Base-by-base conservation (phyloP, 345 rosid species). In the Salix suchowensis region DNA sequence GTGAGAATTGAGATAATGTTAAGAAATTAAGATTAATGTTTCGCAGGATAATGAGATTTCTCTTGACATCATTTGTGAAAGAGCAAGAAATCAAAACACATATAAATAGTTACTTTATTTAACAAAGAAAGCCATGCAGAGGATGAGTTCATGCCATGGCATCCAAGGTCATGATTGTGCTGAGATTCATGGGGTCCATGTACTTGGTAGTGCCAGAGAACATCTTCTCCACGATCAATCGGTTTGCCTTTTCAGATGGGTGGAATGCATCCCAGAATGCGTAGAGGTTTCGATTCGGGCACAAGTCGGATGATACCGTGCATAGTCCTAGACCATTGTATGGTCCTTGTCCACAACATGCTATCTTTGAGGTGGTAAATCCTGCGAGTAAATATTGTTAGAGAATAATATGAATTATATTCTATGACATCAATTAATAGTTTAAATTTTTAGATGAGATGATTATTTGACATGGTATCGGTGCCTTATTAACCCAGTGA, bases 111-210 rank as follows among this genome's bases (percentile, higher is more conserved):
- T 21, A 54, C 11, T 6, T 54, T 54, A 54, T 21, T 19, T 54
- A 7, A 54, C 23, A 52, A 54, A 21, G 60, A 54, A 54, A 54
- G 24, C 10, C 60, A 21, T 6, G 8, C 60, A 54, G 60, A 54
- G 23, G 8, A 54, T 54, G 11, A 54, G 2, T 34, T 44, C 60
- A 80, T 19, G 72, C 58, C 40, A 55, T 73, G 12, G 80, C 68
- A 69, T 81, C 83, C 70, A 81, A 44, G 7, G 14, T 48, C 60
- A 95, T 78, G 83, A 89, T 82, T 78, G 97, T 82, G 90, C 88
- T 90, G 80, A 93, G 97, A 64, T 95, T 95, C 98, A 95, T 93
- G 24, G 98, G 98, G 71, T 82, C 61, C 92, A 93, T 93, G 76
- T 89, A 88, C 40, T 78, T 65, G 50, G 77, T 67, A 37, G 86